A percentile compares a stretch with the other conserved stretches of the same genome.
These are phyloP conservation scores for Fusarium nygamai DNA, from an alignment of 2,329 filamentous ascomycete species.

Conservation along the genomic window DNA sequence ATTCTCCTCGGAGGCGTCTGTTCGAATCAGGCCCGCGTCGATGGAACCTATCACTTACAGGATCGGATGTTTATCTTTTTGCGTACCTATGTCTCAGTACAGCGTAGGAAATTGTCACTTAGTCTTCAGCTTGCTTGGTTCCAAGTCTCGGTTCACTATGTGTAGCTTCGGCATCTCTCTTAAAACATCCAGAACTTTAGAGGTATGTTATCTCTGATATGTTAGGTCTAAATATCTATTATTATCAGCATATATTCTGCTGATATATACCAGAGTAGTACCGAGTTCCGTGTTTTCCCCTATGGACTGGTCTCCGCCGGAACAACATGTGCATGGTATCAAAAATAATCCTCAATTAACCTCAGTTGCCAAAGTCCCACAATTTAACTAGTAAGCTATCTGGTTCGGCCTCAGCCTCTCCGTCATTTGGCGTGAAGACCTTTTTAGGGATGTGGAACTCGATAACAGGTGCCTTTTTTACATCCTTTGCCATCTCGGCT, in stretches of 20 bases:
- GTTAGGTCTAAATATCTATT: neutral
- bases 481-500: slow-evolving; percentile 81
- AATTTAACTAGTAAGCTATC: slow-evolving; percentile 68
- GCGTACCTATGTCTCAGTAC: neutral
- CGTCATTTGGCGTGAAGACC: slow-evolving; percentile 71
- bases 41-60: neutral
- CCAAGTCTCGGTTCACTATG: neutral
- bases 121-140: neutral
- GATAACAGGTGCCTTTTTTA: slow-evolving; percentile 87
- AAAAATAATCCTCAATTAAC: slow-evolving; percentile 11
- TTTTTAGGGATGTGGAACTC: slow-evolving; percentile 94
- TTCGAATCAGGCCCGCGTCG: slow-evolving; percentile 49
- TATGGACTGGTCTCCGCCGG: neutral
- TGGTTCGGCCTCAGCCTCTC: slow-evolving; percentile 54
- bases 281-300: neutral
- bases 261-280: neutral
- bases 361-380: slow-evolving; percentile 63
- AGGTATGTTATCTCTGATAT: neutral
- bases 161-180: neutral
- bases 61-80: neutral
- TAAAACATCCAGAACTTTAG: neutral
- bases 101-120: neutral
- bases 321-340: neutral
- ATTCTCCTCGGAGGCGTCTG: slow-evolving; percentile 48
- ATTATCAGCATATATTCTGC: neutral